Conservation (phyloP, 257 asterid species). For the Ehretia macrophylla region DNA sequence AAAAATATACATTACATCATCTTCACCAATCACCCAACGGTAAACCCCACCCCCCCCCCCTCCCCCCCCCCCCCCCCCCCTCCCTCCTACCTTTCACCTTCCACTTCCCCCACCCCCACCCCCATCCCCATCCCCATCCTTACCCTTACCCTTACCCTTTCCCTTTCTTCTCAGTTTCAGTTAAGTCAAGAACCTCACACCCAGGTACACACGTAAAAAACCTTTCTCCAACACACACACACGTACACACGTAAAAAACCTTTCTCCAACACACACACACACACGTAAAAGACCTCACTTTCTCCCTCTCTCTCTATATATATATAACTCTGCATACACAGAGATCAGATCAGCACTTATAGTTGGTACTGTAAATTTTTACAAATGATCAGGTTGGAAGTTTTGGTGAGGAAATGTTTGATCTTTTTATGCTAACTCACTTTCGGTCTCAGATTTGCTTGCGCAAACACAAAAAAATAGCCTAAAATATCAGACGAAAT, state of each 20-base stretch:
- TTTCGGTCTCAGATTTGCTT: conserved; percentile 58
- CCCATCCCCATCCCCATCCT: too few species aligned
- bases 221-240: too few species aligned
- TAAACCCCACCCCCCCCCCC: too few species aligned
- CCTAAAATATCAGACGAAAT: not conserved
- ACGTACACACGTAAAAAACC: too few species aligned
- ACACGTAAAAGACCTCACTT: not conserved
- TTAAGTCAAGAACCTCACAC: not conserved
- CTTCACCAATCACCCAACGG: too few species aligned
- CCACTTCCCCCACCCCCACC: too few species aligned
- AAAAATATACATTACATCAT: too few species aligned
- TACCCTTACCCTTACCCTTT: conserved; percentile 16
- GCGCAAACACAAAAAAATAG: conserved; percentile 50
- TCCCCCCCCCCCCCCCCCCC: too few species aligned
- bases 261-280: too few species aligned
- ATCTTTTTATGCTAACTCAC: conserved; percentile 49
- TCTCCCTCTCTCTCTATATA: not conserved
- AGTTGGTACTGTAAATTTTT: not conserved
- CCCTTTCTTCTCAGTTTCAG: conserved; percentile 15
- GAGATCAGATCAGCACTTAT: not conserved
- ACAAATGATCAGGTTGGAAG: conserved; percentile 32
- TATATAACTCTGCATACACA: too few species aligned
- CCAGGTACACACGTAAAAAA: not conserved
- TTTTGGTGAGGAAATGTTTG: conserved; percentile 59
- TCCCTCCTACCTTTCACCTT: too few species aligned